phyloP scores from a whole-genome alignment of 768 basidiomycete genomes.

The Phylloporus rhodoxanthus region DNA sequence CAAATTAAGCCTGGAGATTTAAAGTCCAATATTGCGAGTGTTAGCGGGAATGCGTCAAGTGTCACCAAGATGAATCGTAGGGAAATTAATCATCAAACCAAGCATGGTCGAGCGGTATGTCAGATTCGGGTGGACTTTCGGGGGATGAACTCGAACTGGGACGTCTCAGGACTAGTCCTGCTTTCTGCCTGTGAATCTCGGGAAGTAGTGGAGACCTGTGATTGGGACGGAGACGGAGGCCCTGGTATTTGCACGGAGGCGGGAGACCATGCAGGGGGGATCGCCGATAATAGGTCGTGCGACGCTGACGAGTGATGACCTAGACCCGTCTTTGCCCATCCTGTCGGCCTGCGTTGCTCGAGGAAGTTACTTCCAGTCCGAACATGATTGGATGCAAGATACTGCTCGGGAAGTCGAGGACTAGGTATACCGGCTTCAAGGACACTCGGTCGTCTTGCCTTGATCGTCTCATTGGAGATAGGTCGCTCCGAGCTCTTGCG shows the following conservation, averaged over 20 bases:
- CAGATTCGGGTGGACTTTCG: constrained; percentile 38
- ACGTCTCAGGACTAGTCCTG: constrained; percentile 53
- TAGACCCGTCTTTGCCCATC: constrained; percentile 16
- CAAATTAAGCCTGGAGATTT: constrained; percentile 5
- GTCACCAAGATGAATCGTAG: constrained; percentile 11
- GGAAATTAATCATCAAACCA: constrained; percentile 14
- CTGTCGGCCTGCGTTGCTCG: constrained; percentile 22
- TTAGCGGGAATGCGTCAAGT: constrained; percentile 10
- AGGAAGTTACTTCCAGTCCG: constrained; percentile 30
- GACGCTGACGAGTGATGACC: constrained; percentile 24
- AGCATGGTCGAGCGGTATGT: constrained; percentile 48
- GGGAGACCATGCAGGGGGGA: constrained; percentile 9
- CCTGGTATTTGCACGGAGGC: constrained; percentile 12
- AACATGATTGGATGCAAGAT: constrained; percentile 30
- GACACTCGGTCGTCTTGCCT: constrained; percentile 43
- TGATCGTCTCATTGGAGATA: constrained; percentile 32
- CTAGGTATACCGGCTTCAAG: constrained; percentile 47
- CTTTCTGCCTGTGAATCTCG: constrained; percentile 29
- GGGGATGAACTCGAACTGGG: constrained; percentile 64
- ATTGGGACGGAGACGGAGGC: constrained; percentile 27
- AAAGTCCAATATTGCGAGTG: constrained; percentile 7
- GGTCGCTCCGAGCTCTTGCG: constrained; percentile 38
- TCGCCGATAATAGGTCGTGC: constrained; percentile 24
- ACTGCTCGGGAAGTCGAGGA: constrained; percentile 54
- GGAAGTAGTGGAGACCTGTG: constrained; percentile 20